A percentile compares a stretch with the other conserved stretches of the same genome.
These are phyloP conservation scores for Maudiozyma humilis DNA, from an alignment of 1,139 yeast genomes.

Conservation along the genomic window DNA sequence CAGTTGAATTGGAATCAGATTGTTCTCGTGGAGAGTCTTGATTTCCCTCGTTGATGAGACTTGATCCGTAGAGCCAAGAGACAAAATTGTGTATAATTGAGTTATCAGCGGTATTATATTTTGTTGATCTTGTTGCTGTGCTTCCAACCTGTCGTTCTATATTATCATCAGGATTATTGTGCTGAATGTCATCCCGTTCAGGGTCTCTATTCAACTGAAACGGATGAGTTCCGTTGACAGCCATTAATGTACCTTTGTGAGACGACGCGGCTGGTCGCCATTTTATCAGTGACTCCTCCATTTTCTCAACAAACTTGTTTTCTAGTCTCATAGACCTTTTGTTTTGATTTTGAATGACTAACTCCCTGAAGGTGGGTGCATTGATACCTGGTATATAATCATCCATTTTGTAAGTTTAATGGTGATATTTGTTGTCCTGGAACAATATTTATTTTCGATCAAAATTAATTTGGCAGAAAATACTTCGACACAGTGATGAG, in stretches of 20 bases:
- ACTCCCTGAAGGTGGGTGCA: slow-evolving; percentile 23
- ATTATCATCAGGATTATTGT: background rate
- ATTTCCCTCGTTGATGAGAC: background rate
- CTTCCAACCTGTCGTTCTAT: background rate
- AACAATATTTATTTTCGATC: too few species aligned
- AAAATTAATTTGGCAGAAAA: background rate
- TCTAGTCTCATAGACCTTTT: slow-evolving; percentile 22
- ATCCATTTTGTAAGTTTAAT: too few species aligned
- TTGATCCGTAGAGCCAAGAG: background rate
- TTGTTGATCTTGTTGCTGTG: too few species aligned
- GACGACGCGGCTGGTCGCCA: slow-evolving; percentile 48
- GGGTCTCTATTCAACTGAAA: slow-evolving; percentile 11
- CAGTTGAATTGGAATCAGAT: background rate
- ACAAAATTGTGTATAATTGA: background rate
- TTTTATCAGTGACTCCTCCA: slow-evolving; percentile 46
- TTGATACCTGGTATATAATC: slow-evolving; percentile 12
- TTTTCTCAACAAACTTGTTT: slow-evolving; percentile 35
- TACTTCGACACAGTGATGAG: background rate
- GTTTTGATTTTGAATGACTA: slow-evolving; percentile 29
- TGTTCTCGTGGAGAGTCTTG: background rate
- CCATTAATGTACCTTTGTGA: slow-evolving; percentile 21
- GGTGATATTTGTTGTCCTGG: background rate
- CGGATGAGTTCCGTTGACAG: slow-evolving; percentile 24
- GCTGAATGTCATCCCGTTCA: background rate
- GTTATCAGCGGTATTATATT: too few species aligned